A percentile compares a stretch with the other conserved stretches of the same genome.
These are phyloP conservation scores for Rhodotorula mucilaginosa DNA, from an alignment of 1,284 basidiomycete genomes.

Conservation along the genomic window DNA sequence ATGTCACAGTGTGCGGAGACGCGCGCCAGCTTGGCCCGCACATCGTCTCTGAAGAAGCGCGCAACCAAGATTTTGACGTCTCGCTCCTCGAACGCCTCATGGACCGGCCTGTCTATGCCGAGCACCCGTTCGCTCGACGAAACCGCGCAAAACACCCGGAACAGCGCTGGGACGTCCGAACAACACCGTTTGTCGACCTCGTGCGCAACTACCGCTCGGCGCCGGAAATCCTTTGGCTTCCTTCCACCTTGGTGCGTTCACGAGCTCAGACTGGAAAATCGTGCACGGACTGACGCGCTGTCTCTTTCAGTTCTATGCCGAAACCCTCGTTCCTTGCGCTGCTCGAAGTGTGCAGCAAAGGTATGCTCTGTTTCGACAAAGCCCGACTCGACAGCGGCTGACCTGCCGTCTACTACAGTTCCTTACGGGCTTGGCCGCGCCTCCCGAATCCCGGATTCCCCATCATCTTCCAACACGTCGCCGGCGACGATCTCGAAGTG, in stretches of 20 bases:
- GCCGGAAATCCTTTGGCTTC: slow-evolving; percentile 49
- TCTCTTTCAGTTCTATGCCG: slow-evolving; percentile 47
- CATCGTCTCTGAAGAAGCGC: slow-evolving; percentile 45
- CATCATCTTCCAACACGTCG: slow-evolving; percentile 47
- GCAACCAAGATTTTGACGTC: slow-evolving; percentile 48
- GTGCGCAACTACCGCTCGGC: slow-evolving; percentile 50
- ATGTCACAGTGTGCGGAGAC: slow-evolving; percentile 49
- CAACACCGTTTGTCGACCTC: slow-evolving; percentile 40
- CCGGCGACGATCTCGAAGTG: slow-evolving; percentile 48
- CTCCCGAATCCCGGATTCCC: slow-evolving; percentile 47
- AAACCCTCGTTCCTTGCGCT: slow-evolving; percentile 47
- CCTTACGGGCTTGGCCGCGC: slow-evolving; percentile 43
- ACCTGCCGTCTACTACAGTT: background rate
- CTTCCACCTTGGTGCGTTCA: slow-evolving; percentile 43
- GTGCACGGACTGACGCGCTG: background rate
- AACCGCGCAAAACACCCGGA: slow-evolving; percentile 17
- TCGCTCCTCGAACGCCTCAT: slow-evolving; percentile 50
- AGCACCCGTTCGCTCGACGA: slow-evolving; percentile 36
- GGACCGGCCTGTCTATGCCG: slow-evolving; percentile 44
- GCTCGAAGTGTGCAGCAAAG: slow-evolving; percentile 29
- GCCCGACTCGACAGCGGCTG: background rate
- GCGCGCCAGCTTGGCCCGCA: slow-evolving; percentile 50
- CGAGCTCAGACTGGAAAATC: background rate
- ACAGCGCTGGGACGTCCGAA: slow-evolving; percentile 20
- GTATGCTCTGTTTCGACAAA: background rate